Conservation (phyloP, 2,329 filamentous ascomycete species). For the Colletotrichum scovillei region DNA sequence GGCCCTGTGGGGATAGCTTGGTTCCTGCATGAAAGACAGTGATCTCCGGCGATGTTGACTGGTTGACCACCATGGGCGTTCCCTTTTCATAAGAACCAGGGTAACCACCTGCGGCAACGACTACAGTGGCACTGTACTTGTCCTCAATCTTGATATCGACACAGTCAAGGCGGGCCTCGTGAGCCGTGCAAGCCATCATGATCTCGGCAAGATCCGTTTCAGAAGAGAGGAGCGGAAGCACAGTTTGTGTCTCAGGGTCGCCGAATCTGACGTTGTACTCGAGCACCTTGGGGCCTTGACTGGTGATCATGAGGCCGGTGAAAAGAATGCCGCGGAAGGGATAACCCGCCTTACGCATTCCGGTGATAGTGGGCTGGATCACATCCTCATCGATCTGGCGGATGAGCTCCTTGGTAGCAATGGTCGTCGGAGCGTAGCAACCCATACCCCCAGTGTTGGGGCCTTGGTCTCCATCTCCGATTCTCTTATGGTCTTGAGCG, state of each 20-base stretch:
- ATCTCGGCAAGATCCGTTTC: constrained; percentile 86
- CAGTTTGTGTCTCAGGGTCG: constrained; percentile 87
- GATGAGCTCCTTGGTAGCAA: constrained; percentile 62
- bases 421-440: constrained; percentile 74
- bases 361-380: constrained; percentile 65
- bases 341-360: constrained; percentile 81
- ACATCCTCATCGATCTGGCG: constrained; percentile 69
- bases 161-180: constrained; percentile 73
- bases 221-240: constrained; percentile 77
- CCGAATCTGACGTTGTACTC: constrained; percentile 94
- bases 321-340: constrained; percentile 78
- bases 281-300: constrained; percentile 78
- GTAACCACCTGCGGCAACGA: constrained; percentile 87
- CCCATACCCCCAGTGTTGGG: constrained; percentile 84
- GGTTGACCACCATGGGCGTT: constrained; percentile 58
- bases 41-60: constrained; percentile 55
- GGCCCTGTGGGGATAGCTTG: constrained; percentile 60
- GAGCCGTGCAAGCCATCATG: constrained; percentile 79
- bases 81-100: constrained; percentile 83
- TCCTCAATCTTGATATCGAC: constrained; percentile 71
- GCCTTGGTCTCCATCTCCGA: constrained; percentile 74
- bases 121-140: constrained; percentile 82
- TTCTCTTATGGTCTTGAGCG: constrained; percentile 80
- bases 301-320: constrained; percentile 87
- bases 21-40: constrained; percentile 92